Base-by-base conservation (phyloP, 208 protist genomes). In the Crithidia bombi region DNA sequence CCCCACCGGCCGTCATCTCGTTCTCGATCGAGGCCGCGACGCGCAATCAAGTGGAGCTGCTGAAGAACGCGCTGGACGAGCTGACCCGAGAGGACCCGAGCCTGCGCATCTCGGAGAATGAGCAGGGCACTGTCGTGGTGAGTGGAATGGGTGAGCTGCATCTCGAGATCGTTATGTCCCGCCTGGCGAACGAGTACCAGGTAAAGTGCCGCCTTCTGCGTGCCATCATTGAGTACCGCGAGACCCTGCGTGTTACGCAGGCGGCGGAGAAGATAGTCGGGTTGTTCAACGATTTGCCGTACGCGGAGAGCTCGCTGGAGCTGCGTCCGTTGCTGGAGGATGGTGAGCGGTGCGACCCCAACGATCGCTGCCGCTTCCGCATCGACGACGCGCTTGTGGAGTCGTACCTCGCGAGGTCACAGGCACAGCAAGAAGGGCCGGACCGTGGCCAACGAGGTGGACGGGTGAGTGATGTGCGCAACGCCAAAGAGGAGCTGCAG, bases 81-180 rank as follows among this genome's bases (percentile, higher is more conserved):
- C 94, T 99, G 58, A 80, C 85, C 57, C 80, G 89, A 46, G 97
- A 99, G 79, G 97, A 98, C 73, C 97, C 97, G 23, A 98, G 96
- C 33, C 92, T 99, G 69, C 79, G 91, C 21, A 81, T 94, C 17
- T 66, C 75, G 1, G 90, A 96, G 63, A 85, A 88, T 39, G 90
- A 98, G 44, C 86, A 86, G 62, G 91, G 90, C n/a, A 78, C 98
- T 65, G 87, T 92, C 39, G 96, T 99, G 49, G 85, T 99, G 47
- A 87, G 85, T 55, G 97, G 98, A 46, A 98, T 99, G 97, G 97
- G 97, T 33, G 97, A 98, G 81, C 73, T 98, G 14, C 98, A 98
- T 73, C 81, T 99, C 1, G 89, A 98, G 56, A 97, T 99, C 50
- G 86, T 97, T 36, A 69, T 97, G 57, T 98, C 98, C n/a, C 76